These are phyloP conservation scores for Leccinum cinnamomeum DNA, from an alignment of 1,284 basidiomycete species.

Conservation along the genomic window DNA sequence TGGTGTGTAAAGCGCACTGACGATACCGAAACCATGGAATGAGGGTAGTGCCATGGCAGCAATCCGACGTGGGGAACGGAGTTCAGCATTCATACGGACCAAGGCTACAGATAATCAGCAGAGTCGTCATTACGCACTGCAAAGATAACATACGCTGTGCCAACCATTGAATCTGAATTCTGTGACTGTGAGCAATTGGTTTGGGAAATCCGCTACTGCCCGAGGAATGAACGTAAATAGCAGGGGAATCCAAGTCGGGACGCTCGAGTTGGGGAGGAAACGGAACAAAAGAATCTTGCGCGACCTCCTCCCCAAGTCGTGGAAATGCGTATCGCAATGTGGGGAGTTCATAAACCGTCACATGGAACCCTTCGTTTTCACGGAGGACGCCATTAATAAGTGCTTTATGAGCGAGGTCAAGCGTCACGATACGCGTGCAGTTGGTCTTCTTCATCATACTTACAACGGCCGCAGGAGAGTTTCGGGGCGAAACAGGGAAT, in stretches of 20 bases:
- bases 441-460: slow-evolving; percentile 32
- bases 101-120: slow-evolving; percentile 5
- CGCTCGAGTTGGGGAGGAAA: slow-evolving; percentile 24
- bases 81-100: background rate
- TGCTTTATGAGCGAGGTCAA: slow-evolving; percentile 23
- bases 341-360: slow-evolving; percentile 33
- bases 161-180: slow-evolving; percentile 28
- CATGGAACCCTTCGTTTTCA: background rate
- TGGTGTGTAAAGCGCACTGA: slow-evolving; percentile 18
- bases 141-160: background rate
- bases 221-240: slow-evolving; percentile 39
- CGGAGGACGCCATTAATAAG: slow-evolving; percentile 30
- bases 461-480: slow-evolving; percentile 33
- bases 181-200: slow-evolving; percentile 30
- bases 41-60: slow-evolving; percentile 28
- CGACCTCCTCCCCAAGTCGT: slow-evolving; percentile 32
- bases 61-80: slow-evolving; percentile 15
- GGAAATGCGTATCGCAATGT: slow-evolving; percentile 33
- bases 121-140: too few relatives aligned
- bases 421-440: slow-evolving; percentile 36
- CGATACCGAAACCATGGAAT: slow-evolving; percentile 29
- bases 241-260: slow-evolving; percentile 20
- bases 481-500: slow-evolving; percentile 37
- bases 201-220: slow-evolving; percentile 42
- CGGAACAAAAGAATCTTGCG: slow-evolving; percentile 26